Percentiles rank a stretch among this genome's conserved stretches.
phyloP scores from a whole-genome alignment of 192 early-diverging fungal genomes.

The Radiomyces spectabilis region DNA sequence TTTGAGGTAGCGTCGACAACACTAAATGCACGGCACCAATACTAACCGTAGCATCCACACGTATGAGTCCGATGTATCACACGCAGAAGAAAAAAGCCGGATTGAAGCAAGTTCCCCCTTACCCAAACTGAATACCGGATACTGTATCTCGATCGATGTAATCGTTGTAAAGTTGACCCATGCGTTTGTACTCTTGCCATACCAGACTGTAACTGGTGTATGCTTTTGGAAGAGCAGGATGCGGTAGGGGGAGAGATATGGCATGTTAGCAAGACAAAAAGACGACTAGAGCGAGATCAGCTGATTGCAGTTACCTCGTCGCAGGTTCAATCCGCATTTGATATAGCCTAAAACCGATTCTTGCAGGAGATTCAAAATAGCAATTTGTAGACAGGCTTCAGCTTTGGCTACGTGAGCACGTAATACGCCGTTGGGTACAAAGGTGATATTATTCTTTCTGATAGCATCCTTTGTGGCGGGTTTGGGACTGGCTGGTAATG shows the following conservation, averaged over 20 bases:
- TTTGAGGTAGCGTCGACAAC: constrained; percentile 20
- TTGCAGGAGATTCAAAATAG: constrained; percentile 16
- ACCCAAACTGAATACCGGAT: constrained; percentile 33
- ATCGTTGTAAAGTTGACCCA: constrained; percentile 23
- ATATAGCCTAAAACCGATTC: constrained; percentile 17
- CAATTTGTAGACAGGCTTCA: constrained; percentile 17
- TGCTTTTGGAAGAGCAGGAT: not conserved
- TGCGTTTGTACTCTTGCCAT: constrained; percentile 32
- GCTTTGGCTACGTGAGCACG: constrained; percentile 24
- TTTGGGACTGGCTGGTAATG: constrained; percentile 9
- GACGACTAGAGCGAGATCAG: not conserved
- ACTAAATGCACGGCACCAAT: constrained; percentile 29
- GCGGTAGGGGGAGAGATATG: not conserved
- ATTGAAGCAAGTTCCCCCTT: too few species aligned
- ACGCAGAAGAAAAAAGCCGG: not conserved
- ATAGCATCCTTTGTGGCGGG: not conserved
- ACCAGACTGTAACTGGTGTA: constrained; percentile 27
- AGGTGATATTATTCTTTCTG: not conserved
- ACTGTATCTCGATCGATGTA: constrained; percentile 28
- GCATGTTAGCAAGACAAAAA: not conserved
- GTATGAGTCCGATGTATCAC: too few species aligned
- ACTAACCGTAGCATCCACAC: too few species aligned
- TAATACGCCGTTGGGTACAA: constrained; percentile 20
- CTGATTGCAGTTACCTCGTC: constrained; percentile 31
- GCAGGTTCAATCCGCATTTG: constrained; percentile 18